Evolutionary conservation across 129 eudicot genomes (phyloP).

Genomic region (Flaveria sonorensis): DNA sequence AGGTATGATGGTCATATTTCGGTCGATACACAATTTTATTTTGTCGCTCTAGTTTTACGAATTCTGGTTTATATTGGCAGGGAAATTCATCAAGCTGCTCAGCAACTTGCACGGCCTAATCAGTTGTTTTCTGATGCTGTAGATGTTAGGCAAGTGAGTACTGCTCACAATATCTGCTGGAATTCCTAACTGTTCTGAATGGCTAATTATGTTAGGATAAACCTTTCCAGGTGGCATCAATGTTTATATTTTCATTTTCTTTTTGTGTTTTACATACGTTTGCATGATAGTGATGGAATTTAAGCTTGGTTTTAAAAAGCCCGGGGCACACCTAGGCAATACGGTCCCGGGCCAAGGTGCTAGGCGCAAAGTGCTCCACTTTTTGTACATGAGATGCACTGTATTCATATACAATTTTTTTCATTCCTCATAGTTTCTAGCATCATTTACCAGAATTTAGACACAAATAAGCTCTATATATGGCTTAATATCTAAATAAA

Average conservation of each 20-base stretch:
- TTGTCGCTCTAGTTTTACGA: slow-evolving; percentile 6
- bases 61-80: slow-evolving; percentile 43
- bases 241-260: neutral
- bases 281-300: neutral
- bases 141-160: slow-evolving; percentile 91
- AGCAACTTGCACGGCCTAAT: slow-evolving; percentile 72
- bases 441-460: too few species aligned
- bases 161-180: neutral
- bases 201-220: slow-evolving; percentile 13
- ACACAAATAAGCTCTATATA: too few species aligned
- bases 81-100: slow-evolving; percentile 70
- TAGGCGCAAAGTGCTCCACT: too few species aligned
- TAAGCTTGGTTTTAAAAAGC: neutral
- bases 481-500: too few species aligned
- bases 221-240: neutral
- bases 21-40: neutral
- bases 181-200: slow-evolving; percentile 1
- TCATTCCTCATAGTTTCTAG: too few species aligned
- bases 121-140: slow-evolving; percentile 84
- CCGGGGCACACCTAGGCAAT: too few species aligned
- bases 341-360: too few species aligned
- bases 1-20: slow-evolving; percentile 44
- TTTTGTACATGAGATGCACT: too few species aligned
- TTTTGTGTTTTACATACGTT: neutral
- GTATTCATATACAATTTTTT: too few species aligned